Conservation (phyloP, 164 flowering plant species). For the Warburgia ugandensis region DNA sequence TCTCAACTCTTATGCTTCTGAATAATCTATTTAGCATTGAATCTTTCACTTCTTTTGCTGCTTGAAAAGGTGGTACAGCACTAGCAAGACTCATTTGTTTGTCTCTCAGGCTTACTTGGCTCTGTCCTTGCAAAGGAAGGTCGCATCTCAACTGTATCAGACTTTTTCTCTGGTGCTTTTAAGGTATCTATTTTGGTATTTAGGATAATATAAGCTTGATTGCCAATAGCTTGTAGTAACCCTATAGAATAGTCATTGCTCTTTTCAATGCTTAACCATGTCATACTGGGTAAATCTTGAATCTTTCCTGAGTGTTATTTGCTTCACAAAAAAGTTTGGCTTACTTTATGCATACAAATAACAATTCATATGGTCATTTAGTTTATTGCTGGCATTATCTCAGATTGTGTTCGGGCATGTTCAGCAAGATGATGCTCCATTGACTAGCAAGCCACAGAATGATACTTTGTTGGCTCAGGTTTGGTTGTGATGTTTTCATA, state of each 20-base stretch:
- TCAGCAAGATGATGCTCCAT: slow-evolving; percentile 34
- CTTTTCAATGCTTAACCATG: no score
- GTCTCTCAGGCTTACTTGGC: slow-evolving; percentile 54
- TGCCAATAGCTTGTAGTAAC: no score
- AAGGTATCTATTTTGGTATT: slow-evolving; percentile 42
- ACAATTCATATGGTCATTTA: not conserved
- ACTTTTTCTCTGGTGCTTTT: slow-evolving; percentile 57
- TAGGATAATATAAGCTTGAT: not conserved
- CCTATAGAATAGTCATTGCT: no score
- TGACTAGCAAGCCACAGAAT: slow-evolving; percentile 47
- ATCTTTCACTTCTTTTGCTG: not conserved
- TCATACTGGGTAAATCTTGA: no score
- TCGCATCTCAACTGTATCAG: slow-evolving; percentile 38
- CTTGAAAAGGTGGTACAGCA: not conserved
- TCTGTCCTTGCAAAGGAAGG: slow-evolving; percentile 74
- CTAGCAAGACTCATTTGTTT: not conserved
- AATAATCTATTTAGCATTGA: no score
- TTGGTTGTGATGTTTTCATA: not conserved
- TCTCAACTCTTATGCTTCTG: no score
- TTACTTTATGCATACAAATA: not conserved
- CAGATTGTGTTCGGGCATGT: slow-evolving; percentile 60
- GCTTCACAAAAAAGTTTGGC: not conserved
- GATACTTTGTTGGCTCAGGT: slow-evolving; percentile 84
- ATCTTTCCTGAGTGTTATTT: not conserved
- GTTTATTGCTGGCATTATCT: slow-evolving; percentile 5